phyloP scores from a whole-genome alignment of 176 grass and related monocot genomes.

The Puya raimondii region DNA sequence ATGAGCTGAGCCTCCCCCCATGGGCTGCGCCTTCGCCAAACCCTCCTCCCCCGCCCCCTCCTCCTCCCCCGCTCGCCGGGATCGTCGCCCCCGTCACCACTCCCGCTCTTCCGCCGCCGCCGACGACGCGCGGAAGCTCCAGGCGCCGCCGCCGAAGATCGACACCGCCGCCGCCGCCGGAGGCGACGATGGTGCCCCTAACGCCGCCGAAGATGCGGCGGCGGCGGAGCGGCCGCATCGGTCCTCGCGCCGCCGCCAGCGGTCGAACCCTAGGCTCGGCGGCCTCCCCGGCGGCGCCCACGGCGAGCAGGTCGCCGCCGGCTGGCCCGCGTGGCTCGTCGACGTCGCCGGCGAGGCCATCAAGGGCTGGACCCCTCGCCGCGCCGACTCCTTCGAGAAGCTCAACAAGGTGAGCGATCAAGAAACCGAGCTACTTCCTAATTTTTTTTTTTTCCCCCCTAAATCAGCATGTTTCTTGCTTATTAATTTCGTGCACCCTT shows the following conservation, averaged over 20 bases:
- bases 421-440: not conserved
- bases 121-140: not conserved
- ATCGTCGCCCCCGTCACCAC: not conserved
- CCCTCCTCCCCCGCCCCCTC: conserved; percentile 5
- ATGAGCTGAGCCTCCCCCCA: not conserved
- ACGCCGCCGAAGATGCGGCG: not conserved
- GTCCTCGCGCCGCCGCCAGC: conserved; percentile 14
- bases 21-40: conserved; percentile 47
- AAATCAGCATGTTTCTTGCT: not conserved
- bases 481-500: not conserved
- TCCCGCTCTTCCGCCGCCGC: not conserved
- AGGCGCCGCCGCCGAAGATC: conserved; percentile 14
- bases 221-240: not conserved
- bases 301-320: conserved; percentile 33
- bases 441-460: not conserved
- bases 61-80: not conserved
- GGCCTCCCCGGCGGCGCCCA: not conserved
- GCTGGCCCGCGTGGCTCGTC: conserved; percentile 38
- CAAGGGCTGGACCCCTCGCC: conserved; percentile 33
- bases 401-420: conserved; percentile 40
- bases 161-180: not conserved
- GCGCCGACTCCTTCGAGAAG: conserved; percentile 41
- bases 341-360: conserved; percentile 41
- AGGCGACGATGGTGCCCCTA: not conserved
- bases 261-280: conserved; percentile 30